Conservation (phyloP, 257 asterid genomes). For the Fraxinus americana region DNA sequence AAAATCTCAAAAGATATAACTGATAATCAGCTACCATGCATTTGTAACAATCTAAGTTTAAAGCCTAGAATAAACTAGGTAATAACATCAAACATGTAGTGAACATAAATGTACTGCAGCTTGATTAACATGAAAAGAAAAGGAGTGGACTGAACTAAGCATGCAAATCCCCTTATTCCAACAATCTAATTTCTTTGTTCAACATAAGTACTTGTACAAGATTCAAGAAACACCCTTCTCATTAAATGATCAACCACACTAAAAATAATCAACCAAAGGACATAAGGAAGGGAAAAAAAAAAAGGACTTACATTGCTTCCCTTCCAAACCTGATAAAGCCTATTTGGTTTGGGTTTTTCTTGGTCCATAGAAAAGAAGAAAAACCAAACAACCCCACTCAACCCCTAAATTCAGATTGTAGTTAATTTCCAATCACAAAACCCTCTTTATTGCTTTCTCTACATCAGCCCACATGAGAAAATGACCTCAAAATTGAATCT, state of each 20-base stretch:
- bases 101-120: neutral
- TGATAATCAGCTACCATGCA: neutral
- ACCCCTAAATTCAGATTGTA: constrained; percentile 15
- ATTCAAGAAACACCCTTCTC: constrained; percentile 20
- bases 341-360: constrained; percentile 46
- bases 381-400: constrained; percentile 35
- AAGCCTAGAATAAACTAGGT: neutral
- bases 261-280: constrained; percentile 4
- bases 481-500: constrained; percentile 29
- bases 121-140: neutral
- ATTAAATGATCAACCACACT: constrained; percentile 11
- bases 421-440: constrained; percentile 18
- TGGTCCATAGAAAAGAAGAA: constrained; percentile 44
- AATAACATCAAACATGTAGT: neutral
- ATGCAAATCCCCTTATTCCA: neutral
- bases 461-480: constrained; percentile 29
- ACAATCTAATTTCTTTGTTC: neutral
- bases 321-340: constrained; percentile 80
- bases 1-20: neutral
- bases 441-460: constrained; percentile 14
- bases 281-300: neutral
- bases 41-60: constrained; percentile 9
- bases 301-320: constrained; percentile 72
- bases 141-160: no score
- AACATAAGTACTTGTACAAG: constrained; percentile 5